A percentile compares a stretch with the other conserved stretches of the same genome.
phyloP scores from a whole-genome alignment of 1,139 yeast genomes.

The Meyerozyma athensensis region DNA sequence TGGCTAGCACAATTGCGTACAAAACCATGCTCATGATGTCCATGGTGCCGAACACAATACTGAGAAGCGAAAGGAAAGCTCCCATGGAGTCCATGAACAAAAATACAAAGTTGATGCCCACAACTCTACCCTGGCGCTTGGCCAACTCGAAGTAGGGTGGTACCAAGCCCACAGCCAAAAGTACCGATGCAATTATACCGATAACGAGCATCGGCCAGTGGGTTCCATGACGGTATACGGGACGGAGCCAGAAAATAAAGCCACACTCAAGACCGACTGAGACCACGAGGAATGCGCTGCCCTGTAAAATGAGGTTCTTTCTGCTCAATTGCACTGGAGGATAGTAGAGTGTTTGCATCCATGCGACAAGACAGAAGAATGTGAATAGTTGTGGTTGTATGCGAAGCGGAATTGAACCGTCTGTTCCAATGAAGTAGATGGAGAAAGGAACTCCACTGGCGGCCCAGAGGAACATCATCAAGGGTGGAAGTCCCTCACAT shows the following conservation, averaged over 20 bases:
- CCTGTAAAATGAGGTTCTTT: constrained; percentile 32
- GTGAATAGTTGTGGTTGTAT: constrained; percentile 86
- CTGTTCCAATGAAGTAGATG: constrained; percentile 69
- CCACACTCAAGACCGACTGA: constrained; percentile 66
- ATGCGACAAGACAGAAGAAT: constrained; percentile 61
- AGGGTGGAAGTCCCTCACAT: constrained; percentile 80
- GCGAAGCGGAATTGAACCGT: constrained; percentile 70
- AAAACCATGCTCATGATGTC: constrained; percentile 77
- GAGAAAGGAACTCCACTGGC: constrained; percentile 79
- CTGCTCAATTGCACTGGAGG: constrained; percentile 56
- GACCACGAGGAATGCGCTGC: constrained; percentile 34
- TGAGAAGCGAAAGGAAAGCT: constrained; percentile 69
- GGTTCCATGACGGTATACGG: constrained; percentile 53
- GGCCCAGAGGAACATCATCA: constrained; percentile 84
- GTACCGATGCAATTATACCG: constrained; percentile 74
- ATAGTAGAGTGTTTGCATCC: constrained; percentile 73
- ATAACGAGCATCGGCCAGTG: constrained; percentile 76
- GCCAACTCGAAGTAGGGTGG: constrained; percentile 88
- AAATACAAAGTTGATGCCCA: constrained; percentile 85
- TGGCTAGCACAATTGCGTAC: constrained; percentile 63
- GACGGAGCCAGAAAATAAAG: constrained; percentile 65
- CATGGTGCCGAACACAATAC: constrained; percentile 56
- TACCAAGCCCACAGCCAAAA: constrained; percentile 70
- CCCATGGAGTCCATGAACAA: constrained; percentile 74
- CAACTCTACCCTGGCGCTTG: constrained; percentile 75